Percentiles rank a stretch among this genome's conserved stretches.
These are phyloP conservation scores for Entonaema liquescens DNA, from an alignment of 495 filamentous ascomycete species.

Conservation along the genomic window DNA sequence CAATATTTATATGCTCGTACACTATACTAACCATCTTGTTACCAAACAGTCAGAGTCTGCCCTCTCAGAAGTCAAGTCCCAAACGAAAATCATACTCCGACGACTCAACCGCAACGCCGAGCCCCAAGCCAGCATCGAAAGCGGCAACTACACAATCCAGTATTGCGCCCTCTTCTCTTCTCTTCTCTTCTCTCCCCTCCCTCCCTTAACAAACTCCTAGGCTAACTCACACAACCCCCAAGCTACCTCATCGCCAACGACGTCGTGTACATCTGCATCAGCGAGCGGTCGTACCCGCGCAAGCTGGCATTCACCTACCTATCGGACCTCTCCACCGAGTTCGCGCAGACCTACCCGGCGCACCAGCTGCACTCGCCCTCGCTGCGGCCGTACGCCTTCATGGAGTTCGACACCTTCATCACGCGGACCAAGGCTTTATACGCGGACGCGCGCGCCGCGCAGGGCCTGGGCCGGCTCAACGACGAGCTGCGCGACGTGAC, in stretches of 20 bases:
- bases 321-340: slow-evolving; percentile 87
- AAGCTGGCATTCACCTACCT: slow-evolving; percentile 99
- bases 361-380: slow-evolving; percentile 75
- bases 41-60: slow-evolving; percentile 67
- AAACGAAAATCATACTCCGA: slow-evolving; percentile 89
- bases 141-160: slow-evolving; percentile 83
- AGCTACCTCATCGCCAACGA: slow-evolving; percentile 87
- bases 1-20: not conserved
- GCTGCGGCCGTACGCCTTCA: slow-evolving; percentile 92
- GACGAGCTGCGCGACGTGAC: slow-evolving; percentile 97
- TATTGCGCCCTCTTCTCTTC: slow-evolving; percentile 51
- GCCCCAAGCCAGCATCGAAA: slow-evolving; percentile 91
- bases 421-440: slow-evolving; percentile 92
- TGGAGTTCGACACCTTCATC: slow-evolving; percentile 98
- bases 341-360: slow-evolving; percentile 82
- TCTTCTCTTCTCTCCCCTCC: not conserved
- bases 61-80: slow-evolving; percentile 85
- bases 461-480: slow-evolving; percentile 89
- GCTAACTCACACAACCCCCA: slow-evolving; percentile 8
- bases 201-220: not conserved
- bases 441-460: slow-evolving; percentile 86
- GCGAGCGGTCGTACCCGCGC: slow-evolving; percentile 92
- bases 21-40: not conserved
- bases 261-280: slow-evolving; percentile 91
- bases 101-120: slow-evolving; percentile 87